phyloP scores from a whole-genome alignment of 495 filamentous ascomycete genomes.

The Penicillium roqueforti region DNA sequence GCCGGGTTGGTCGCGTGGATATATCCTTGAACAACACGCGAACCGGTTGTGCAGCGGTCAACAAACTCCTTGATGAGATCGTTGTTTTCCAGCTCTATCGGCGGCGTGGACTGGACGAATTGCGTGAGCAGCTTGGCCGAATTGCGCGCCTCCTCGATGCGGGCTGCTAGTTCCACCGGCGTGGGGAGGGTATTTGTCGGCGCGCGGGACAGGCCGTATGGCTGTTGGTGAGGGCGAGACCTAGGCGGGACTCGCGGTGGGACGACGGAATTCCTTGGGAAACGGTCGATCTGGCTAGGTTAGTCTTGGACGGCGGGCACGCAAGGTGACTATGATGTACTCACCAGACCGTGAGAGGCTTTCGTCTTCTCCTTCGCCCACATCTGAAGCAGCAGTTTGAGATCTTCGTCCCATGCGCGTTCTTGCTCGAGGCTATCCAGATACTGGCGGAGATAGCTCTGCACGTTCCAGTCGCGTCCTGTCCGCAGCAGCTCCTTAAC shows the following conservation, averaged over 20 bases:
- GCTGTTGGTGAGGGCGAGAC: neutral
- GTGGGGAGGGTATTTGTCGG: constrained; percentile 55
- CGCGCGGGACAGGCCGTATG: constrained; percentile 35
- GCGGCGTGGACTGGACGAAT: constrained; percentile 77
- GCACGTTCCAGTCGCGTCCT: constrained; percentile 68
- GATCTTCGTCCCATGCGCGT: constrained; percentile 68
- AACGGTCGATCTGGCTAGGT: neutral
- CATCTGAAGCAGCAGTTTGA: constrained; percentile 66
- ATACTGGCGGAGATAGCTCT: constrained; percentile 81
- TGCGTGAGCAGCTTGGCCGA: constrained; percentile 88
- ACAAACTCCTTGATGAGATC: constrained; percentile 91
- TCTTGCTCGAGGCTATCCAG: constrained; percentile 66
- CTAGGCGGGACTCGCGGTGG: neutral
- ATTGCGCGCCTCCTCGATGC: constrained; percentile 84
- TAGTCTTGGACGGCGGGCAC: neutral
- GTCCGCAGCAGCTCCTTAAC: constrained; percentile 72
- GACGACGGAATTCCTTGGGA: neutral
- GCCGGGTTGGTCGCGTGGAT: constrained; percentile 72
- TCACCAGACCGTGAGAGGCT: constrained; percentile 14
- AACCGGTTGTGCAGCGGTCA: constrained; percentile 77
- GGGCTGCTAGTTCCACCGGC: constrained; percentile 73
- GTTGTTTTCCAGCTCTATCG: constrained; percentile 67
- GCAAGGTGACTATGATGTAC: neutral
- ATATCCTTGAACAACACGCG: constrained; percentile 74
- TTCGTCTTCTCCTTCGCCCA: constrained; percentile 81